Conservation (phyloP, 179 eudicot species). For the Camellia oleifera region DNA sequence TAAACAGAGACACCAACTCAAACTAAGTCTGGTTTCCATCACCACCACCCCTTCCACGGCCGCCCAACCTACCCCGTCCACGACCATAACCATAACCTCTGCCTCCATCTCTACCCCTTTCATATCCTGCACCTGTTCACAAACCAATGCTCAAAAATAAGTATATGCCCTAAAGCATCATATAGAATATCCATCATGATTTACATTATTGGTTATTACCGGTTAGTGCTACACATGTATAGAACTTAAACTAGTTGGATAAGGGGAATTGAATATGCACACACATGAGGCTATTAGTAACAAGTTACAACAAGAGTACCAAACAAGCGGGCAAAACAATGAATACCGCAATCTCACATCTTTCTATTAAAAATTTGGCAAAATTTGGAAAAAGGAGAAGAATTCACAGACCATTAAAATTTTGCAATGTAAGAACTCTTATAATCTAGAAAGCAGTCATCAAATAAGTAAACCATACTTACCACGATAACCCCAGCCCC, state of each 20-base stretch:
- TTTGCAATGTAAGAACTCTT: not conserved
- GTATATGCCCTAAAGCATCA: too few relatives aligned
- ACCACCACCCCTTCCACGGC: conserved; percentile 12
- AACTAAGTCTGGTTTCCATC: conserved; percentile 13
- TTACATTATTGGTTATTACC: too few relatives aligned
- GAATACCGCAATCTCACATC: too few relatives aligned
- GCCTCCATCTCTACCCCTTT: conserved; percentile 18
- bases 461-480: not conserved
- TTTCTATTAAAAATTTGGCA: not conserved
- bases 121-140: conserved; percentile 23
- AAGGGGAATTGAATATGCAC: not conserved
- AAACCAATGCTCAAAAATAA: not conserved
- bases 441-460: not conserved
- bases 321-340: not conserved
- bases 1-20: not conserved
- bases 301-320: not conserved
- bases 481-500: conserved; percentile 29
- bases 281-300: not conserved
- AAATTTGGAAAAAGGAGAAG: not conserved
- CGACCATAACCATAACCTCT: conserved; percentile 20
- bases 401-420: not conserved
- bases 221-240: not conserved
- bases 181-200: too few relatives aligned
- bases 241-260: not conserved
- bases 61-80: conserved; percentile 15